Conservation (phyloP, 1,139 yeast species). For the Taiozyma sp. region DNA sequence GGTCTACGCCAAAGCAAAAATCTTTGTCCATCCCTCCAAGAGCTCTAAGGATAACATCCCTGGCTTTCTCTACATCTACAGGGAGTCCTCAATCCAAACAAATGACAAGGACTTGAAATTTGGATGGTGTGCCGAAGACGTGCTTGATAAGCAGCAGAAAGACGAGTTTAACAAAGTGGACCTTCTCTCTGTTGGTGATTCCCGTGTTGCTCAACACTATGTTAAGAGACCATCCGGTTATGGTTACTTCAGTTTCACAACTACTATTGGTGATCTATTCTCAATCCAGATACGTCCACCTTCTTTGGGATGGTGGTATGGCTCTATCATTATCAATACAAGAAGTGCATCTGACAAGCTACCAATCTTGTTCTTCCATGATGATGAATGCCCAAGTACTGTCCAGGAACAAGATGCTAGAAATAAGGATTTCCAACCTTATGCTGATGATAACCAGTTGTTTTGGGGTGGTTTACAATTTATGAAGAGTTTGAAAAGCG, state of each 20-base stretch:
- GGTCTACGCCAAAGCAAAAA: constrained; percentile 48
- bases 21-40: constrained; percentile 77
- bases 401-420: constrained; percentile 52
- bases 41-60: constrained; percentile 70
- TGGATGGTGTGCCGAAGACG: constrained; percentile 73
- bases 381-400: constrained; percentile 78
- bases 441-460: constrained; percentile 49
- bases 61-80: constrained; percentile 66
- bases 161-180: constrained; percentile 51
- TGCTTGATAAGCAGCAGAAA: constrained; percentile 44
- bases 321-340: constrained; percentile 73
- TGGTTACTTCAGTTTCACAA: constrained; percentile 61
- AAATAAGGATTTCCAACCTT: constrained; percentile 70
- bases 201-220: constrained; percentile 7
- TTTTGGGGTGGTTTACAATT: constrained; percentile 94
- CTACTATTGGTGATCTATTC: constrained; percentile 57
- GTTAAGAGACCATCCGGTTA: constrained; percentile 50
- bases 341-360: constrained; percentile 51
- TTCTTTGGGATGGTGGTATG: constrained; percentile 86
- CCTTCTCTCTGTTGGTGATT: constrained; percentile 20
- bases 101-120: constrained; percentile 56
- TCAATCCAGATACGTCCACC: constrained; percentile 84
- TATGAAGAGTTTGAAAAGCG: constrained; percentile 45
- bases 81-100: constrained; percentile 33
- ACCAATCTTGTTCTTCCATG: constrained; percentile 90